phyloP scores from a whole-genome alignment of 148 eudicot species.

The Bassia scoparia region DNA sequence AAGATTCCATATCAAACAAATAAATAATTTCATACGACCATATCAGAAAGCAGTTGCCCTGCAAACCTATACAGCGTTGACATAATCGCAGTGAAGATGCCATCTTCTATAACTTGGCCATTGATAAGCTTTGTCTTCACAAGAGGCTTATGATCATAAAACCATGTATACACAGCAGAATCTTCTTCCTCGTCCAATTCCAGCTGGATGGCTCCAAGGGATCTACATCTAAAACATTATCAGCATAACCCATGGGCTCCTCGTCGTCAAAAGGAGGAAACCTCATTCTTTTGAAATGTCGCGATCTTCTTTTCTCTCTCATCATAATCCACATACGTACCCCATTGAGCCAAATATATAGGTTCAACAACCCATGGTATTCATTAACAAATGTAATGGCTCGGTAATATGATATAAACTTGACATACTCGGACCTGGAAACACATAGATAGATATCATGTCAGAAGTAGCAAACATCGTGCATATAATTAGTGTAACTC shows the following conservation, averaged over 20 bases:
- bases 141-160: slow-evolving; percentile 94
- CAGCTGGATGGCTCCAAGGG: slow-evolving; percentile 92
- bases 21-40: slow-evolving; percentile 92
- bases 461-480: not conserved
- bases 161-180: slow-evolving; percentile 93
- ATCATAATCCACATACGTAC: slow-evolving; percentile 99
- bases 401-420: slow-evolving; percentile 88
- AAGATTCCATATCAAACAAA: slow-evolving; percentile 97
- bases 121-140: slow-evolving; percentile 95
- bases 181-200: slow-evolving; percentile 97
- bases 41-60: slow-evolving; percentile 91
- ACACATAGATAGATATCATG: slow-evolving; percentile 3
- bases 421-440: slow-evolving; percentile 90
- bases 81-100: slow-evolving; percentile 98
- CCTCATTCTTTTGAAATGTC: slow-evolving; percentile 97
- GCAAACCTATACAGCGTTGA: slow-evolving; percentile 96
- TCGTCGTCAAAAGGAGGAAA: slow-evolving; percentile 99
- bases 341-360: slow-evolving; percentile 99
- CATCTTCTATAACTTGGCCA: slow-evolving; percentile 92
- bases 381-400: slow-evolving; percentile 98
- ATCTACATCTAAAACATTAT: slow-evolving; percentile 94
- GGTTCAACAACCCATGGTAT: slow-evolving; percentile 99
- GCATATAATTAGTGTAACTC: no score
- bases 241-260: slow-evolving; percentile 98
- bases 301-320: slow-evolving; percentile 93